These are phyloP conservation scores for Torrubiella hemipterigena DNA, from an alignment of 2,329 filamentous ascomycete genomes.

Conservation along the genomic window DNA sequence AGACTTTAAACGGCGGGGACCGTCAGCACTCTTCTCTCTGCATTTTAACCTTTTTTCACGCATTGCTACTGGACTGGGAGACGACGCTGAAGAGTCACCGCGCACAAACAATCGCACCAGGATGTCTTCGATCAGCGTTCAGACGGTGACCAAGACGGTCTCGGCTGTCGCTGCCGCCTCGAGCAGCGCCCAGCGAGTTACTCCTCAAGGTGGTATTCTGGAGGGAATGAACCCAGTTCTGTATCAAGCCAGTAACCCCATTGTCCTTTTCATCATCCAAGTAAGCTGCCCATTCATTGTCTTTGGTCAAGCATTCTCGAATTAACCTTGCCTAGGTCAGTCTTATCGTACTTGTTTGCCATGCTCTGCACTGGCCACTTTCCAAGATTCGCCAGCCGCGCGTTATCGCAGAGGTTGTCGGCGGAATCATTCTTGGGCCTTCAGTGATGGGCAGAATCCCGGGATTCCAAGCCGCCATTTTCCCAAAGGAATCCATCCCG, in stretches of 20 bases:
- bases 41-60: too few species aligned
- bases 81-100: too few species aligned
- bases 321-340: conserved; percentile 16
- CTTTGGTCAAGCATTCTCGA: not conserved
- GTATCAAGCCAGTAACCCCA: conserved; percentile 60
- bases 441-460: conserved; percentile 82
- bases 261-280: conserved; percentile 69
- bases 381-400: conserved; percentile 67
- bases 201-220: conserved; percentile 49
- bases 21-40: too few species aligned
- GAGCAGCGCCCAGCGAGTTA: conserved; percentile 1
- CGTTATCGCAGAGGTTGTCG: conserved; percentile 75
- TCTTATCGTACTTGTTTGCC: conserved; percentile 37
- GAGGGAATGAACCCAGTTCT: conserved; percentile 57
- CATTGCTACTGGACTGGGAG: too few species aligned
- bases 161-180: not conserved
- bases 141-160: too few species aligned
- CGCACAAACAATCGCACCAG: too few species aligned
- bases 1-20: too few species aligned
- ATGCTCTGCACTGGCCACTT: conserved; percentile 58
- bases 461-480: conserved; percentile 64
- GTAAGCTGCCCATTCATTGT: conserved; percentile 13
- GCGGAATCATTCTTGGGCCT: conserved; percentile 74
- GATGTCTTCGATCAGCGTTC: too few species aligned
- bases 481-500: conserved; percentile 63